These are phyloP conservation scores for Mycena sp. DNA, from an alignment of 1,284 basidiomycete species.

Conservation along the genomic window DNA sequence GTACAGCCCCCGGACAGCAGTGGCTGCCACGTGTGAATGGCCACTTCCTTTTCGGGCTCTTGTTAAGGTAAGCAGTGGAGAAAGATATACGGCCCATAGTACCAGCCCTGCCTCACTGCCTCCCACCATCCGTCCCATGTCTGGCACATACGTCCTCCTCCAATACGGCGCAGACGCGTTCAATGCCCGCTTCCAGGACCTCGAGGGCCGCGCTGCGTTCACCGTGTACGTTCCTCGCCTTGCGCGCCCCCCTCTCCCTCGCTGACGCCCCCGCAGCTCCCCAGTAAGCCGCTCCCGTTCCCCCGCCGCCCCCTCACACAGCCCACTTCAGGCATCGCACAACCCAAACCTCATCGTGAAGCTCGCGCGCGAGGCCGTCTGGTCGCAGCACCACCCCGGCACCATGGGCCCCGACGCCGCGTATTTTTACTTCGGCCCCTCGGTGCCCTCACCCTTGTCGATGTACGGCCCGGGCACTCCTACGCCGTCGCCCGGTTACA, in stretches of 20 bases:
- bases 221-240: conserved; percentile 58
- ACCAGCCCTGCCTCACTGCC: not conserved
- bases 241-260: conserved; percentile 1
- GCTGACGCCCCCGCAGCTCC: conserved; percentile 11
- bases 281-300: conserved; percentile 5
- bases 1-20: not conserved
- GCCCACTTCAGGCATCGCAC: conserved; percentile 55
- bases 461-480: conserved; percentile 44
- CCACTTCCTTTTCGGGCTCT: not conserved
- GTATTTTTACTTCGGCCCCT: conserved; percentile 72
- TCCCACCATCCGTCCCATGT: not conserved
- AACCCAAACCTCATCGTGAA: conserved; percentile 69
- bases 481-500: conserved; percentile 61
- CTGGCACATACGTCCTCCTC: conserved; percentile 13
- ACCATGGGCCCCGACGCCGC: conserved; percentile 78
- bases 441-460: conserved; percentile 2
- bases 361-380: conserved; percentile 67
- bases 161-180: conserved; percentile 67
- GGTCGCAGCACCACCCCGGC: conserved; percentile 69
- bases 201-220: conserved; percentile 69
- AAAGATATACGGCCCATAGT: conserved; percentile 5
- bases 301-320: no score
- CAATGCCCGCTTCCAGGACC: conserved; percentile 67
- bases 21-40: conserved; percentile 14
- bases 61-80: not conserved